These are phyloP conservation scores for Rhodomyrtus psidioides DNA, from an alignment of 441 rosid species.

Conservation along the genomic window DNA sequence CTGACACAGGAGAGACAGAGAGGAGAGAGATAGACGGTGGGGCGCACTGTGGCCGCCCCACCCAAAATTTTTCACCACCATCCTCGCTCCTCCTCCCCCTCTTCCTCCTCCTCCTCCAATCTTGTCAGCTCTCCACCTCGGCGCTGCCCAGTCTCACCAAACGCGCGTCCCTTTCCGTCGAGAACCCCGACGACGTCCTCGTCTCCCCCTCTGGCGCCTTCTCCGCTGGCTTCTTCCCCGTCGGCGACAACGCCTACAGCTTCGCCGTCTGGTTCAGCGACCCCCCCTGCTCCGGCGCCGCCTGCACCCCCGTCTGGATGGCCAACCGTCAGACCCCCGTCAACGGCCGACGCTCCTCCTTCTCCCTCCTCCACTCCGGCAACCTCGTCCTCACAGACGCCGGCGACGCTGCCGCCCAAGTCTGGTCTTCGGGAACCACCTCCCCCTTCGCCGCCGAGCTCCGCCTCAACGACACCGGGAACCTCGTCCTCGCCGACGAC, in stretches of 20 bases:
- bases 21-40: too few relatives aligned
- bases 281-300: neutral
- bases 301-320: neutral
- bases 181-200: neutral
- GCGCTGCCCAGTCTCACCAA: neutral
- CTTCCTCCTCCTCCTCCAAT: neutral
- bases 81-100: neutral
- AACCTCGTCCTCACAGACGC: neutral
- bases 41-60: too few relatives aligned
- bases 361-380: neutral
- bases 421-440: neutral
- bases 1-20: too few relatives aligned
- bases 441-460: neutral
- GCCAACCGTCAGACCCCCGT: neutral
- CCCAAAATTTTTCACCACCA: too few relatives aligned
- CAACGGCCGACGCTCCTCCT: neutral
- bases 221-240: conserved; percentile 5
- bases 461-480: neutral
- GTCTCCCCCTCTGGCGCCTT: neutral
- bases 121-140: neutral
- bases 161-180: conserved; percentile 2
- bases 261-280: conserved; percentile 8
- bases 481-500: neutral
- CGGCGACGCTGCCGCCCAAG: neutral
- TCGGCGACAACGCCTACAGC: neutral